A percentile compares a stretch with the other conserved stretches of the same genome.
These are phyloP conservation scores for Francoa sonchifolia DNA, from an alignment of 441 rosid genomes.

Conservation along the genomic window DNA sequence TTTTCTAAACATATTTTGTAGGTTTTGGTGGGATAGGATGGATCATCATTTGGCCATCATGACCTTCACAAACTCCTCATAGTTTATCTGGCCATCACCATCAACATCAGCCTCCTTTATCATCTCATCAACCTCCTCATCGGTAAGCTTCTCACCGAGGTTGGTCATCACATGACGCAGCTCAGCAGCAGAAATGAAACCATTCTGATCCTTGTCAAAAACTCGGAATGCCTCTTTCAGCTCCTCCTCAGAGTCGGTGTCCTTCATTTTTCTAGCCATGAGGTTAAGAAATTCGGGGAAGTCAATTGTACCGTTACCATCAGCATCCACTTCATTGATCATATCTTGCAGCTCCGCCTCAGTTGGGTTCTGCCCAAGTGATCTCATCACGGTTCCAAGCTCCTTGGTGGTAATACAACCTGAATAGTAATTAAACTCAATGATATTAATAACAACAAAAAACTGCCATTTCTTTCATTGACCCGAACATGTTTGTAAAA, in stretches of 20 bases:
- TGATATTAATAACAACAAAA: no score
- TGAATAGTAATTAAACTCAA: constrained; percentile 13
- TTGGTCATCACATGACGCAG: constrained; percentile 69
- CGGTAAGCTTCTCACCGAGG: constrained; percentile 65
- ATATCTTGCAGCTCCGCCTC: constrained; percentile 78
- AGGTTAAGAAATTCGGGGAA: constrained; percentile 70
- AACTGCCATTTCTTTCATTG: no score
- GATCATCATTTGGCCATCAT: constrained; percentile 62
- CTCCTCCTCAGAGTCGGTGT: constrained; percentile 63
- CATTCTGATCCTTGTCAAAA: constrained; percentile 70
- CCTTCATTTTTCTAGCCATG: constrained; percentile 74
- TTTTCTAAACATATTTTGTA: neutral
- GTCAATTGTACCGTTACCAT: constrained; percentile 72
- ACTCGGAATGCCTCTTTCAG: constrained; percentile 71
- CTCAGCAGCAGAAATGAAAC: constrained; percentile 81
- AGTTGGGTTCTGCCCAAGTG: constrained; percentile 69
- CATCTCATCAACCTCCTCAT: constrained; percentile 74
- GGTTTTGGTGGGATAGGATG: constrained; percentile 1
- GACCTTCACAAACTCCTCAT: constrained; percentile 66
- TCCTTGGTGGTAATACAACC: constrained; percentile 79
- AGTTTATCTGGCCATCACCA: constrained; percentile 75
- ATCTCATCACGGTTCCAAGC: constrained; percentile 77
- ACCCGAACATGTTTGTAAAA: no score
- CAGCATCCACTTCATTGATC: constrained; percentile 74
- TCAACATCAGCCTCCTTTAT: constrained; percentile 71